Percentiles rank a stretch among this genome's conserved stretches.
phyloP scores from a whole-genome alignment of 202 grass and related monocot species.

The Panicum hallii region DNA sequence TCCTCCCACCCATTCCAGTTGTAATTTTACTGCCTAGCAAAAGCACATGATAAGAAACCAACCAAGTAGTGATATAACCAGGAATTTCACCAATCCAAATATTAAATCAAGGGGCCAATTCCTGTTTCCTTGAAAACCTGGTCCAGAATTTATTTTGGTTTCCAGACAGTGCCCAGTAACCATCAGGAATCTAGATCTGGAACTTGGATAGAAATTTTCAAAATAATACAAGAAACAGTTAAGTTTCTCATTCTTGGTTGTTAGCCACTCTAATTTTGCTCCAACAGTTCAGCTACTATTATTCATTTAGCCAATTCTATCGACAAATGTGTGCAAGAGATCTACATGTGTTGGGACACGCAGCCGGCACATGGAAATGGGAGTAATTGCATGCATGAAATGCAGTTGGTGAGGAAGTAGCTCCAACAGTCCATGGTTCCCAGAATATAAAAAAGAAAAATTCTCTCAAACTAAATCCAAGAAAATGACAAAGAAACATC shows the following conservation, averaged over 20 bases:
- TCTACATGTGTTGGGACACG: not conserved
- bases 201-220: not conserved
- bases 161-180: not conserved
- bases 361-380: not conserved
- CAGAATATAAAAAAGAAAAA: not conserved
- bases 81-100: conserved; percentile 2
- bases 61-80: conserved; percentile 10
- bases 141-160: not conserved
- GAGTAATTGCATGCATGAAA: not conserved
- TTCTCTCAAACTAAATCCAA: not conserved
- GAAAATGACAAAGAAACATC: conserved; percentile 22
- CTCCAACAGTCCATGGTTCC: not conserved
- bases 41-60: conserved; percentile 19
- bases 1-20: not conserved
- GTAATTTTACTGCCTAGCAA: conserved; percentile 19
- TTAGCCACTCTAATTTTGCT: not conserved
- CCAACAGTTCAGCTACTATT: not conserved
- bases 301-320: conserved; percentile 9
- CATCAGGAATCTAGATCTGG: not conserved
- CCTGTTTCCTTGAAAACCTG: not conserved
- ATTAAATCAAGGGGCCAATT: not conserved
- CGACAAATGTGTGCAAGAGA: not conserved
- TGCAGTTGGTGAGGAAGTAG: not conserved
- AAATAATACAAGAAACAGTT: not conserved
- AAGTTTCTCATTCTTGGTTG: not conserved